Conservation (phyloP, 805 yeast genomes). For the Zygotorulaspora florentina region DNA sequence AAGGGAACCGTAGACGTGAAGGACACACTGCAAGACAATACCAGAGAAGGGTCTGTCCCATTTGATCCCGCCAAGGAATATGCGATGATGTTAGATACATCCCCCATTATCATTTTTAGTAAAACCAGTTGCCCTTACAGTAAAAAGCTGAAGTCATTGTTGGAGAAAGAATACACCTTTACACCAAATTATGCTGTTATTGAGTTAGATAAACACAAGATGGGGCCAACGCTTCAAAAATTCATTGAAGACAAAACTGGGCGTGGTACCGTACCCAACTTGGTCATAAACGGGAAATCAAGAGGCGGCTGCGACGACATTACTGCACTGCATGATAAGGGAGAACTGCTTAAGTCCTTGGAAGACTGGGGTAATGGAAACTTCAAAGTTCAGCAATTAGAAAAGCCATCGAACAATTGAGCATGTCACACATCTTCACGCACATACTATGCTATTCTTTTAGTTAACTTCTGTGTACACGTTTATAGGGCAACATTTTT, state of each 20-base stretch:
- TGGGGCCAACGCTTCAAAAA: conserved; percentile 72
- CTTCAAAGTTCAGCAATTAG: conserved; percentile 17
- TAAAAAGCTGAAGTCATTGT: conserved; percentile 60
- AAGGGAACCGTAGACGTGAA: conserved; percentile 1
- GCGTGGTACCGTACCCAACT: conserved; percentile 86
- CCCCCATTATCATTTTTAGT: conserved; percentile 63
- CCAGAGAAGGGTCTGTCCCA: conserved; percentile 14
- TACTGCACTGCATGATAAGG: conserved; percentile 52
- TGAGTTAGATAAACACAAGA: conserved; percentile 75
- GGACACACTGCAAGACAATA: conserved; percentile 8
- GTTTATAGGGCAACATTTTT: neutral
- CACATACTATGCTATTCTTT: neutral
- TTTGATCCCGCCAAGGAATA: conserved; percentile 54
- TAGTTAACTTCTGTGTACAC: neutral
- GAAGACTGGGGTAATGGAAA: conserved; percentile 30
- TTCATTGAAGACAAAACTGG: conserved; percentile 68
- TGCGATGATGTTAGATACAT: conserved; percentile 49
- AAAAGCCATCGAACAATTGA: conserved; percentile 23
- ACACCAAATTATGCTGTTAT: conserved; percentile 69
- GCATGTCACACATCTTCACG: neutral
- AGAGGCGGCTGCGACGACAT: conserved; percentile 91
- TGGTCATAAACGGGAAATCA: conserved; percentile 66
- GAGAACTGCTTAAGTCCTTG: conserved; percentile 49
- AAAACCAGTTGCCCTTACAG: conserved; percentile 71
- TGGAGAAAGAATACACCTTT: conserved; percentile 55